These are phyloP conservation scores for Melastoma malabathricum DNA, from an alignment of 345 rosid genomes.

Conservation along the genomic window DNA sequence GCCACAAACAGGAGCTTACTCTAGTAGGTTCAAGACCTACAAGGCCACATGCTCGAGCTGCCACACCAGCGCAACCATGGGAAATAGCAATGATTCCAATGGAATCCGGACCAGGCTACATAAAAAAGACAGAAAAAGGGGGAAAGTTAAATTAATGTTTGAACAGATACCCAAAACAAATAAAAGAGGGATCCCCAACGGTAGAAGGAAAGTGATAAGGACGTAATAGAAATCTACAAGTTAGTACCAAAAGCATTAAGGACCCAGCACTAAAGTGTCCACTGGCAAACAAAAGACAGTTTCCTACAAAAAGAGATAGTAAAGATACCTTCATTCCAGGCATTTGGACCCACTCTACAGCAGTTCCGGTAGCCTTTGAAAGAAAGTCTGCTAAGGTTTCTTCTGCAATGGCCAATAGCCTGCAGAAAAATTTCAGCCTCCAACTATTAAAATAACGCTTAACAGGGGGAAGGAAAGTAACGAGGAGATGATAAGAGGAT, in stretches of 20 bases:
- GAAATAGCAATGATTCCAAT: conserved; percentile 99
- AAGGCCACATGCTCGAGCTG: conserved; percentile 99
- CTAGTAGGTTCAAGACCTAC: conserved; percentile 99
- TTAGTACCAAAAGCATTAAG: too few species aligned
- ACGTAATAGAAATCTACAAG: too few species aligned
- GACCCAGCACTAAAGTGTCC: too few species aligned
- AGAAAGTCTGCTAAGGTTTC: conserved; percentile 99
- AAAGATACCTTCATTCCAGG: conserved; percentile 98
- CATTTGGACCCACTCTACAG: conserved; percentile 99
- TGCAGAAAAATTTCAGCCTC: conserved; percentile 14
- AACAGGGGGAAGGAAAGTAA: not conserved
- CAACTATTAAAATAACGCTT: not conserved
- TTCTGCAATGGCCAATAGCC: conserved; percentile 99
- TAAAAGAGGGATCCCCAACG: too few species aligned
- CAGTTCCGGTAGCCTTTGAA: conserved; percentile 99
- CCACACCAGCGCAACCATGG: conserved; percentile 99
- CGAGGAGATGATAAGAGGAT: conserved; percentile 13
- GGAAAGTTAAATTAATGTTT: too few species aligned
- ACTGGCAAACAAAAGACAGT: too few species aligned
- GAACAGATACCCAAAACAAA: too few species aligned
- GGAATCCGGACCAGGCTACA: conserved; percentile 99
- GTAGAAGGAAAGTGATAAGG: too few species aligned
- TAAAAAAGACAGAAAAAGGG: not conserved
- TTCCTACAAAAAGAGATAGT: too few species aligned
- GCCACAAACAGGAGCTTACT: conserved; percentile 29